Conservation (phyloP, 2,329 filamentous ascomycete species). For the Aspergillus pseudoterreus region DNA sequence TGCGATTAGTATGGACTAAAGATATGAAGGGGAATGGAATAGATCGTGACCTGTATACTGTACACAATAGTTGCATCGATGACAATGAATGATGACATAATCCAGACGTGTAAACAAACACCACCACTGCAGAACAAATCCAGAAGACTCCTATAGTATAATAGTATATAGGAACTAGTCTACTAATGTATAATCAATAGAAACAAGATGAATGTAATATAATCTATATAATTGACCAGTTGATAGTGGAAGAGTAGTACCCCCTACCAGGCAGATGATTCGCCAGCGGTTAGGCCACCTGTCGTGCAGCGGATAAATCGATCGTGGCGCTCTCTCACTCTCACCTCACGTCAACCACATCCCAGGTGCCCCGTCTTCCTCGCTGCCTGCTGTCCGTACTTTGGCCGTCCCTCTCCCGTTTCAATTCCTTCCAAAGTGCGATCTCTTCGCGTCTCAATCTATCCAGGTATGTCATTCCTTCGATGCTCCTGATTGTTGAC, state of each 20-base stretch:
- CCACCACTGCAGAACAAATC: too few species aligned
- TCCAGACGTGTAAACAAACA: not conserved
- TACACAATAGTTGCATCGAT: too few species aligned
- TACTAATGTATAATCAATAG: too few species aligned
- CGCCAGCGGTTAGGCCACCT: constrained; percentile 28
- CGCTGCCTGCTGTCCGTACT: constrained; percentile 24
- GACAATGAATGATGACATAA: not conserved
- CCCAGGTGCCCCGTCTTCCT: constrained; percentile 16
- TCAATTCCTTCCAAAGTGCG: constrained; percentile 17
- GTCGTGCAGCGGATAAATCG: constrained; percentile 19
- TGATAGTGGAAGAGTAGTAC: too few species aligned
- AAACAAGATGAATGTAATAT: too few species aligned
- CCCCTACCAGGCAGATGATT: not conserved
- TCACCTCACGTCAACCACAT: constrained; percentile 18
- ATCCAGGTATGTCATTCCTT: constrained; percentile 16
- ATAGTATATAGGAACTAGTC: too few species aligned
- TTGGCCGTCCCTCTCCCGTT: constrained; percentile 14
- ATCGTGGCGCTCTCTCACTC: constrained; percentile 15
- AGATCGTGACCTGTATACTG: too few species aligned
- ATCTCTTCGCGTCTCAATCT: constrained; percentile 8
- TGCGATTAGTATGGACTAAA: too few species aligned
- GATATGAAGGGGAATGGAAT: too few species aligned
- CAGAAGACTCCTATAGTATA: too few species aligned
- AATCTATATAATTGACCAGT: too few species aligned
- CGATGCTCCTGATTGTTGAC: constrained; percentile 2